Evolutionary conservation across 495 filamentous ascomycete genomes (phyloP).

Genomic region (Talaromyces stipitatus): DNA sequence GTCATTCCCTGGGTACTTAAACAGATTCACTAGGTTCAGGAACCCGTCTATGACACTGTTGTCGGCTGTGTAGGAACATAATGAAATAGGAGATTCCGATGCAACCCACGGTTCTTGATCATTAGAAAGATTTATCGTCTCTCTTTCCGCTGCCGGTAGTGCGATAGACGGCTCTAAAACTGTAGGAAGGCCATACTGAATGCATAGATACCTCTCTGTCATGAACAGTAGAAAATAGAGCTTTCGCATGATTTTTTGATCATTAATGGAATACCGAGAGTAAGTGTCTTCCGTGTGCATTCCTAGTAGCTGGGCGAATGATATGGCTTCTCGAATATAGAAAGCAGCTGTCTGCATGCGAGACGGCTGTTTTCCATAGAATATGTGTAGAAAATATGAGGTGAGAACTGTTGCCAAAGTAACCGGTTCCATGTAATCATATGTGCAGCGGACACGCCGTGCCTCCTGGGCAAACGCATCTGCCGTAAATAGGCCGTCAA

Average conservation of each 20-base stretch:
- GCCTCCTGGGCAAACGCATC: neutral
- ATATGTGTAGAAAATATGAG: conserved; percentile 40
- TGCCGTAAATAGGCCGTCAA: neutral
- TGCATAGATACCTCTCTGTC: neutral
- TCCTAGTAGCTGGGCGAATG: conserved; percentile 24
- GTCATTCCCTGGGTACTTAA: neutral
- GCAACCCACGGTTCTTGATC: too few species aligned
- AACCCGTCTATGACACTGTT: too few species aligned
- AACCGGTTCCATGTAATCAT: conserved; percentile 6
- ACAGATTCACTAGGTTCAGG: neutral
- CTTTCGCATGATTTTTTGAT: neutral
- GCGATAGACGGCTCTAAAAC: neutral
- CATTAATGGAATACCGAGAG: neutral
- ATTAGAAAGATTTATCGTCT: too few species aligned
- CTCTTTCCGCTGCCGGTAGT: neutral
- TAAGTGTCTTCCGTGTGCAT: neutral
- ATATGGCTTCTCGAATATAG: conserved; percentile 37
- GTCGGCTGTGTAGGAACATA: too few species aligned
- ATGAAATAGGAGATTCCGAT: too few species aligned
- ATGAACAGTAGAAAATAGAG: conserved; percentile 1
- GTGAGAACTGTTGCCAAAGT: conserved; percentile 22
- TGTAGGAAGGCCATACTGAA: neutral
- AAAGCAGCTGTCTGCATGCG: conserved; percentile 31
- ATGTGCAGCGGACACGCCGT: neutral
- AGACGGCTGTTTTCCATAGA: conserved; percentile 34